A percentile compares a stretch with the other conserved stretches of the same genome.
phyloP scores from a whole-genome alignment of 169 alveolate species.

The Cryptosporidium meleagridis region DNA sequence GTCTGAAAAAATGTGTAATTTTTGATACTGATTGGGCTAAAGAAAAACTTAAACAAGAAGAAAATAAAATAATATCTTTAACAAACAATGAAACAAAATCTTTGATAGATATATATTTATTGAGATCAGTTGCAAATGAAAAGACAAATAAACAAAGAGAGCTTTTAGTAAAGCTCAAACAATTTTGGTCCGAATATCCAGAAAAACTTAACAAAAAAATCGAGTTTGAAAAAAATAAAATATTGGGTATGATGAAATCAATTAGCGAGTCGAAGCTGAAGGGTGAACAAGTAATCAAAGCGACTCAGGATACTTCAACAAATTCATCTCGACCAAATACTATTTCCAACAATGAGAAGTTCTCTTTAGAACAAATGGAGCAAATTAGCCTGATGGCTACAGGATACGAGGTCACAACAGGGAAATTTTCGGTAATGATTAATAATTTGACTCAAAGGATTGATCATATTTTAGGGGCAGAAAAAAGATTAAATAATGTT shows the following conservation, averaged over 20 bases:
- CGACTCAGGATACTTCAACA: neutral
- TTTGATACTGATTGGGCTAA: conserved; percentile 61
- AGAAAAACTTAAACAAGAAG: conserved; percentile 40
- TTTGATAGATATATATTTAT: conserved; percentile 24
- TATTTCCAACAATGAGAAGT: neutral
- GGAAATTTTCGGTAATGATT: conserved; percentile 25
- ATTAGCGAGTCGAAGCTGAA: neutral
- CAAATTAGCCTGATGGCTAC: conserved; percentile 30
- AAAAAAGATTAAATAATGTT: conserved; percentile 47
- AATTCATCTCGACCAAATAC: neutral
- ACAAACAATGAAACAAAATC: conserved; percentile 45
- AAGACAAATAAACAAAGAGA: conserved; percentile 40
- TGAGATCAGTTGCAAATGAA: conserved; percentile 56
- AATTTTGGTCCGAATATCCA: conserved; percentile 52
- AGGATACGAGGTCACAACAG: conserved; percentile 27
- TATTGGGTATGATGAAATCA: neutral
- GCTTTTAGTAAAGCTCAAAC: conserved; percentile 21
- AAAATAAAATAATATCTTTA: neutral
- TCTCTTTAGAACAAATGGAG: neutral
- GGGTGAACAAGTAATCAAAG: neutral
- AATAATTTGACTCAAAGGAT: conserved; percentile 42
- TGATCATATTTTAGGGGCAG: conserved; percentile 40
- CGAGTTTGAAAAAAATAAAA: neutral
- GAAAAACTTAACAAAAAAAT: neutral
- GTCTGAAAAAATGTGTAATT: conserved; percentile 51